Base-by-base conservation (phyloP, 306 rosid species). In the Betula pendula region DNA sequence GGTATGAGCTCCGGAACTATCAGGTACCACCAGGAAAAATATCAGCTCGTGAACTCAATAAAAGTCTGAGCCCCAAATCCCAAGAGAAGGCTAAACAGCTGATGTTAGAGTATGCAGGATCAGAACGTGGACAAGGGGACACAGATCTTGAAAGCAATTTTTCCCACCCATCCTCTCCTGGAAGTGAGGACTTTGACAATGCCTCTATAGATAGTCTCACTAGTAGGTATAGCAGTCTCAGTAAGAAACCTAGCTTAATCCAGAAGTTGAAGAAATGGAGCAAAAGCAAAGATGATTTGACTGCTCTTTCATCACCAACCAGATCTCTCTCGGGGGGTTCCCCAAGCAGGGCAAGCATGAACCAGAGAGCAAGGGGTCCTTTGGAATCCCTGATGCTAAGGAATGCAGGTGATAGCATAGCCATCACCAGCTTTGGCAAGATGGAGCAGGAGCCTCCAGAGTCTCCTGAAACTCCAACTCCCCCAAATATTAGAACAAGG, bases 141-240 rank as follows among this genome's bases (percentile, higher is more conserved):
- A 92, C 99, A 25, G 99, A 95, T 80, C 79, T 91, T 33, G 99
- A 96, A 38, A 96, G 99, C 87, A 92, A 96, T 81, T 88, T 88
- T 77, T 96, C 98, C 66, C 98, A 96, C 52, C 97, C 97, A 14
- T 95, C 99, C 75, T 95, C 99, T 77, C 97, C 99, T 5, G 97
- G 99, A 78, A 96, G 99, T 81, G 99, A 96, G 79, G 99, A 96
- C 80, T 89, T 92, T 76, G 99, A 93, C 62, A 96, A 91, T 87
- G 87, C 86, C 71, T 96, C 98, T 25, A 83, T 92, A 17, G 97
- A 96, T 72, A 95, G 99, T 88, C 89, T 84, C 50, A 78, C 33
- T 0, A 89, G 96, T 80, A 90, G 89, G 80, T 79, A 86, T 56
- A 89, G 91, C 72, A 90, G 72, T 79, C 78, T 92, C 66, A 89